Evolutionary conservation across 176 grass and related monocot species (phyloP), one percentile per base, ranked within the genome.

Genomic region (Eleusine coracana): DNA sequence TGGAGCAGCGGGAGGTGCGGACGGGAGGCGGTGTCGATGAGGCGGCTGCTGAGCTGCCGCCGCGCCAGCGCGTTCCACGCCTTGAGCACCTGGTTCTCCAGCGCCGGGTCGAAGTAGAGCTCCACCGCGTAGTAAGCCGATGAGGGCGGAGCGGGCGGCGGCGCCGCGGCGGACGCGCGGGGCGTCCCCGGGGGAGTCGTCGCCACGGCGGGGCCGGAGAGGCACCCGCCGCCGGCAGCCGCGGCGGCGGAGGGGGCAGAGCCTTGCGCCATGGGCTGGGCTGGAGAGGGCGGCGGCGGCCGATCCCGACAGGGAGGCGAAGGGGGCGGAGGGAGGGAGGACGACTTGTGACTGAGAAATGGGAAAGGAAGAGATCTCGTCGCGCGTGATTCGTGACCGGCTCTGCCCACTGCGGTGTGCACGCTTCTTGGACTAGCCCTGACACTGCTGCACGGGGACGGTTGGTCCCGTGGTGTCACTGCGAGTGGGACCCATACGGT

Each of bases 71-170:
- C 91, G 81, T 99, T 99, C 96, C 96, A 99, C 51, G 93, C 87
- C 80, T 99, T 99, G 77, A 99, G 96, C 77, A 99, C 96, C 77
- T 99, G 96, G 87, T 99, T 99, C 80, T 99, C 96, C 66, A 99
- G 82, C 44, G 96, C 91, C 29, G 96, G 93, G 48, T 99, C 96
- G 91, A 99, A 99, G 89, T 99, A 96, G 55, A 99, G 91, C 77
- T 99, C 93, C 12, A 99, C 93, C 38, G 91, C 91, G 89, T 94
- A 94, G 44, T 88, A 76, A 13, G 73, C 88, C 49, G 70, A 68
- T 12, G 31, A 4, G 27, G 38, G 0, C 0, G 41, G 37, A 4
- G 27, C 50, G 20, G 49, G 66, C 25, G 74, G 21, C 18, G 73
- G 41, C 16, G 76, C 42, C 39, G 67, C 9, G 3, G 71, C 12